A percentile compares a stretch with the other conserved stretches of the same genome.
phyloP scores from a whole-genome alignment of 1,284 basidiomycete species.

The Stereum hirsutum region DNA sequence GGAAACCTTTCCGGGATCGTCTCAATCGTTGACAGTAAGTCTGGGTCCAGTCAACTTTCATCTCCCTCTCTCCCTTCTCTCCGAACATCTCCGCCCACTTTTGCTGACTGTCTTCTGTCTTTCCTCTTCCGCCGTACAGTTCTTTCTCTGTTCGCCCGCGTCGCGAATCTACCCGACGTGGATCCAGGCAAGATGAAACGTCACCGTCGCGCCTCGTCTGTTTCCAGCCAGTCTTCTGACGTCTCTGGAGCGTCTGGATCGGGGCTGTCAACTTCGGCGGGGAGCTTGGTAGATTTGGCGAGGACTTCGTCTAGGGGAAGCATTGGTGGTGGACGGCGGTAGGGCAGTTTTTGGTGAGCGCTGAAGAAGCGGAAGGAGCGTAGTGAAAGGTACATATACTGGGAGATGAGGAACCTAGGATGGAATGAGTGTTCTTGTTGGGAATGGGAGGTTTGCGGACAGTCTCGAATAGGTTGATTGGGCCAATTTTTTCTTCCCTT shows the following conservation, averaged over 20 bases:
- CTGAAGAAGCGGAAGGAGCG: too few species aligned
- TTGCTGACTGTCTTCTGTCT: not conserved
- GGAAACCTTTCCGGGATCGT: constrained; percentile 62
- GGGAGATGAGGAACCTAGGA: not conserved
- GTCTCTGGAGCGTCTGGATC: constrained; percentile 63
- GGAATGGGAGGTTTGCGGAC: not conserved
- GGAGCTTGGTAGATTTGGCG: constrained; percentile 3
- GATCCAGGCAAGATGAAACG: constrained; percentile 68
- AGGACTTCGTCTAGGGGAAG: constrained; percentile 10
- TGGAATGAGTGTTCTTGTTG: too few species aligned
- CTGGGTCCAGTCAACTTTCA: too few species aligned
- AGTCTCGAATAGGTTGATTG: not conserved
- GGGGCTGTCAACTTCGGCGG: constrained; percentile 8
- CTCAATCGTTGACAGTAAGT: constrained; percentile 70
- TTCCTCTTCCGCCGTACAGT: constrained; percentile 30
- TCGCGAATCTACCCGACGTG: constrained; percentile 59
- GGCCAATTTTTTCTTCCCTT: too few species aligned
- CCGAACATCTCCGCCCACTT: too few species aligned
- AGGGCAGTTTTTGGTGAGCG: too few species aligned
- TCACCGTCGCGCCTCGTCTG: constrained; percentile 63
- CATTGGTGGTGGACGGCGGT: constrained; percentile 1
- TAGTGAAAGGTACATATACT: too few species aligned
- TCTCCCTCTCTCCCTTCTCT: not conserved
- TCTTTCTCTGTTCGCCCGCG: constrained; percentile 61
- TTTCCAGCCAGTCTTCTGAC: constrained; percentile 27